Evolutionary conservation across 495 filamentous ascomycete species (phyloP).

Genomic region (Bathelium albidoporum): DNA sequence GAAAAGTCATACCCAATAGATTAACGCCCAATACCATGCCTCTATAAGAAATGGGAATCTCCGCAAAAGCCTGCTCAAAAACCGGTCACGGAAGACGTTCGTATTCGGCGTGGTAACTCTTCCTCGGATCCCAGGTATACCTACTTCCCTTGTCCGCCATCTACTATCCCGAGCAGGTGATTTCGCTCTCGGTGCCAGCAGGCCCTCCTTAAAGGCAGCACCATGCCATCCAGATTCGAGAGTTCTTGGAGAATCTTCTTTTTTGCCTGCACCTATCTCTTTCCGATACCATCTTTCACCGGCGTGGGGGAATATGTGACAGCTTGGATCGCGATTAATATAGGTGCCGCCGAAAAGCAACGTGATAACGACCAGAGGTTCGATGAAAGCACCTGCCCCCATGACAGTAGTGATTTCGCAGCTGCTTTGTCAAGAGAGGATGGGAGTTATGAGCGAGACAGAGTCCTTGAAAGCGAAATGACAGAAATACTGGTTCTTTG

Average conservation of each 20-base stretch:
- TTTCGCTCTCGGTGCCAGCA: background rate
- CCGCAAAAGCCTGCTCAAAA: constrained; percentile 49
- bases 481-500: too few species aligned
- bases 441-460: too few species aligned
- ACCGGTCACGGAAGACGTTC: constrained; percentile 39
- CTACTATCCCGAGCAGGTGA: background rate
- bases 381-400: constrained; percentile 43
- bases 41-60: constrained; percentile 69
- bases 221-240: background rate
- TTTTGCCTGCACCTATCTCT: constrained; percentile 1
- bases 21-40: constrained; percentile 70
- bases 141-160: background rate
- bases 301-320: constrained; percentile 9
- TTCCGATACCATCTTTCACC: background rate
- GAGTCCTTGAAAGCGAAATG: too few species aligned
- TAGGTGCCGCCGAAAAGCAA: constrained; percentile 51
- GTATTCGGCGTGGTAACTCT: constrained; percentile 41
- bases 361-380: constrained; percentile 44
- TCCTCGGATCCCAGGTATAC: background rate
- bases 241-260: background rate
- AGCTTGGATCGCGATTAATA: constrained; percentile 40
- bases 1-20: constrained; percentile 45
- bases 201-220: background rate
- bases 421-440: too few species aligned
- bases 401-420: constrained; percentile 28